These are phyloP conservation scores for Colletotrichum aenigma DNA, from an alignment of 2,329 filamentous ascomycete genomes.

Conservation along the genomic window DNA sequence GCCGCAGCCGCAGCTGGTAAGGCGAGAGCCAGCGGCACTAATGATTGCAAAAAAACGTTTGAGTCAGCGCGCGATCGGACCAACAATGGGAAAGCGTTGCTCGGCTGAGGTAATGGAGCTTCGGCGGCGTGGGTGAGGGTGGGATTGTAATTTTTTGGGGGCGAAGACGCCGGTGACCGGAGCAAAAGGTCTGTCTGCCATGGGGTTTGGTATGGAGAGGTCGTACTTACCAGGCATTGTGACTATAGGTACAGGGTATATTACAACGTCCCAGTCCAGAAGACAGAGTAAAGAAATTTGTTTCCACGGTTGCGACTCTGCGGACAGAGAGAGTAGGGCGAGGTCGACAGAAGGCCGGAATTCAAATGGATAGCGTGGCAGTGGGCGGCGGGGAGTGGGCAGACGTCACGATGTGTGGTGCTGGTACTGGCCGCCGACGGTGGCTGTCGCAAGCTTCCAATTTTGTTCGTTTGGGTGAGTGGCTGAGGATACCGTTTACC, in stretches of 20 bases:
- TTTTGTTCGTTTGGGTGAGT: background rate
- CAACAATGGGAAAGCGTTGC: background rate
- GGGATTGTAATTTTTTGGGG: background rate
- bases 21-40: slow-evolving; percentile 59
- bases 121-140: background rate
- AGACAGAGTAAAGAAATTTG: background rate
- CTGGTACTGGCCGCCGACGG: background rate
- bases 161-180: background rate
- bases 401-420: background rate
- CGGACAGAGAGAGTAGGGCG: background rate
- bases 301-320: background rate
- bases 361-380: background rate
- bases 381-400: background rate
- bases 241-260: background rate
- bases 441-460: background rate
- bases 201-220: background rate
- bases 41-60: background rate
- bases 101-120: background rate
- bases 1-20: slow-evolving; percentile 68
- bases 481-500: background rate
- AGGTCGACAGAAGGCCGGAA: background rate
- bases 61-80: background rate
- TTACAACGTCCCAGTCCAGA: background rate
- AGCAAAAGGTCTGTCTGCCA: background rate
- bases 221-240: slow-evolving; percentile 14